Percentiles rank a stretch among this genome's conserved stretches.
Conservation (phyloP, 2,329 filamentous ascomycete genomes). For the Gaeumannomyces tritici region DNA sequence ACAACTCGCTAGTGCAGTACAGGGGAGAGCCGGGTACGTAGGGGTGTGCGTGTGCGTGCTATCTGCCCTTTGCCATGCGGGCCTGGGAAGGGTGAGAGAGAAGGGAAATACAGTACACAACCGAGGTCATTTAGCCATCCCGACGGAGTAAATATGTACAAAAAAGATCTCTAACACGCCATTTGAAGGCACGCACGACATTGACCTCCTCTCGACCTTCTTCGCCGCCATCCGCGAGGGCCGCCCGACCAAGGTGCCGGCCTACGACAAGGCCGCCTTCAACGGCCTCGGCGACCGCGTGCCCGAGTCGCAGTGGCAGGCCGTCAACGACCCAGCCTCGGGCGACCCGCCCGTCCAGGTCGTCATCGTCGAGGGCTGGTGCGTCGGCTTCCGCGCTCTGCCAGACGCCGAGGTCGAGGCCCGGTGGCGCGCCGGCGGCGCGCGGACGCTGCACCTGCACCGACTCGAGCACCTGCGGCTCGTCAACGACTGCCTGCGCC, state of each 20-base stretch:
- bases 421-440: constrained; percentile 31
- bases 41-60: no score
- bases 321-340: constrained; percentile 35
- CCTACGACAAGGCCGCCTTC: constrained; percentile 77
- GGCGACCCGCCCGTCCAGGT: constrained; percentile 37
- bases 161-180: background rate
- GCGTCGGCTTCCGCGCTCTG: constrained; percentile 69
- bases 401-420: constrained; percentile 37
- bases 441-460: constrained; percentile 39
- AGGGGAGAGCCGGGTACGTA: constrained; percentile 66
- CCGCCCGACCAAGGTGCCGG: constrained; percentile 49
- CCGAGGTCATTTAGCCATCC: no score
- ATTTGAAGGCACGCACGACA: constrained; percentile 55
- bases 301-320: constrained; percentile 50
- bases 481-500: constrained; percentile 35
- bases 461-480: constrained; percentile 37
- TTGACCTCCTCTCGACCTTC: constrained; percentile 51
- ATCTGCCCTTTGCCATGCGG: no score
- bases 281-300: constrained; percentile 67
- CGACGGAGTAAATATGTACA: no score
- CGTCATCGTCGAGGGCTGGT: constrained; percentile 86
- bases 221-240: constrained; percentile 48
- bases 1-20: constrained; percentile 70
- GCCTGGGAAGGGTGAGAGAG: no score
- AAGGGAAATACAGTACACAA: no score